Percentiles rank a stretch among this genome's conserved stretches.
These are phyloP conservation scores for Gryganskiella cystojenkinii DNA, from an alignment of 192 early-diverging fungal species.

Conservation along the genomic window DNA sequence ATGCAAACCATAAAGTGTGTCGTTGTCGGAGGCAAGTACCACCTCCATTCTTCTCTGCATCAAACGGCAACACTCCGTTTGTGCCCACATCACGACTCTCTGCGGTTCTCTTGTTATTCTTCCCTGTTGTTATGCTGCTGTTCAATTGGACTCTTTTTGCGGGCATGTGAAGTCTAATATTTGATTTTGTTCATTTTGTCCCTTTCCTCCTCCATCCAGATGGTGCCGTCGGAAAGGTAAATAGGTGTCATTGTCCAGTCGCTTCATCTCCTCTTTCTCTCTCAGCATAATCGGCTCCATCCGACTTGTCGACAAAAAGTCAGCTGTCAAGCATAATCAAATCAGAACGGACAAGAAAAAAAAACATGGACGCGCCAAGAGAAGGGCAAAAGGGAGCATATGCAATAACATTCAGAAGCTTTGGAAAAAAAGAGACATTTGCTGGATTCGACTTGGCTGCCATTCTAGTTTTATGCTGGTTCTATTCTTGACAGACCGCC, in stretches of 20 bases:
- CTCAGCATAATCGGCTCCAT: neutral
- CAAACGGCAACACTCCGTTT: too few relatives aligned
- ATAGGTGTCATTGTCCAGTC: neutral
- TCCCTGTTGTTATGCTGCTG: neutral
- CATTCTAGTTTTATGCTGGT: constrained; percentile 28
- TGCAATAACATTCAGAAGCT: neutral
- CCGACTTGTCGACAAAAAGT: too few relatives aligned
- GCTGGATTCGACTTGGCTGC: neutral
- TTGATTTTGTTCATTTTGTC: neutral
- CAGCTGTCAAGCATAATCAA: too few relatives aligned
- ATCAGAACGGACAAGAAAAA: neutral
- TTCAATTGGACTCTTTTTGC: neutral
- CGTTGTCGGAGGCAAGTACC: constrained; percentile 68
- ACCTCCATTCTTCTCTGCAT: too few relatives aligned
- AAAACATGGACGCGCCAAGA: neutral
- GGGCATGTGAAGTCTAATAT: neutral
- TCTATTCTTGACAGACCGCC: constrained; percentile 13
- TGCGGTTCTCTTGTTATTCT: neutral
- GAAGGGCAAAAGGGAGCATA: neutral
- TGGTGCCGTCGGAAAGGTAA: constrained; percentile 81
- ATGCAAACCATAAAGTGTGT: constrained; percentile 90
- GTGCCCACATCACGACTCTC: neutral
- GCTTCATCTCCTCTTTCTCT: constrained; percentile 1
- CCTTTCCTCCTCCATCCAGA: constrained; percentile 43
- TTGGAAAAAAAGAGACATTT: neutral